phyloP scores from a whole-genome alignment of 2,329 filamentous ascomycete genomes.

The Hirsutella thompsonii region DNA sequence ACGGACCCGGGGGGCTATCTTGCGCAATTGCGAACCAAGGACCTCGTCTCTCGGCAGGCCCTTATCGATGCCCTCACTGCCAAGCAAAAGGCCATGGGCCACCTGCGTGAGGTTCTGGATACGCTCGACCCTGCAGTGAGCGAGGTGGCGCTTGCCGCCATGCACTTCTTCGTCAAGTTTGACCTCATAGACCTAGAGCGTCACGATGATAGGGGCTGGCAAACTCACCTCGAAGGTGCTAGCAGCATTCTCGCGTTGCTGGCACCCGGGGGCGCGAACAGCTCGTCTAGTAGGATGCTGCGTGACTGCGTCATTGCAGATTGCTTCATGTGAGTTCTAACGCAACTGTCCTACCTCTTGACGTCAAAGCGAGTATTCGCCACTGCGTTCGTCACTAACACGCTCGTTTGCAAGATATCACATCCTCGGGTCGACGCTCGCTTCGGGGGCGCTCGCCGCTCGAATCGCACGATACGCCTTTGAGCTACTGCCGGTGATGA shows the following conservation, averaged over 20 bases:
- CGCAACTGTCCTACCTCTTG: too few relatives aligned
- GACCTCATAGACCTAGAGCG: slow-evolving; percentile 35
- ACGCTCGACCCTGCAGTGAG: slow-evolving; percentile 25
- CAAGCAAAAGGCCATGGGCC: slow-evolving; percentile 32
- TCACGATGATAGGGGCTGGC: slow-evolving; percentile 27
- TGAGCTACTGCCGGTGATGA: slow-evolving; percentile 24
- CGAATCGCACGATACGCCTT: slow-evolving; percentile 25
- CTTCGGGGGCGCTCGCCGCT: slow-evolving; percentile 22
- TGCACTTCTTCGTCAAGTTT: slow-evolving; percentile 38
- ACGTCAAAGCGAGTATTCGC: too few relatives aligned
- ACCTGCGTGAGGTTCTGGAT: slow-evolving; percentile 26
- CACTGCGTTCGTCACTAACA: too few relatives aligned
- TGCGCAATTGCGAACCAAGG: slow-evolving; percentile 21
- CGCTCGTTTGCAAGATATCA: slow-evolving; percentile 20
- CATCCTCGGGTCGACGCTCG: slow-evolving; percentile 24
- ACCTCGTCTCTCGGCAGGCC: slow-evolving; percentile 23
- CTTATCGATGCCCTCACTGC: slow-evolving; percentile 33
- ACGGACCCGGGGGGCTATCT: slow-evolving; percentile 23
- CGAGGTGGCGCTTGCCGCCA: slow-evolving; percentile 32
- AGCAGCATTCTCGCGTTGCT: slow-evolving; percentile 26
- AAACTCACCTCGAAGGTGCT: slow-evolving; percentile 31
- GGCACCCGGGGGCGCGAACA: slow-evolving; percentile 13
- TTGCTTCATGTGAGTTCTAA: slow-evolving; percentile 27
- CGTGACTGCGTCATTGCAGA: slow-evolving; percentile 35
- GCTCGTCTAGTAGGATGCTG: slow-evolving; percentile 19